Conservation (phyloP, 345 rosid genomes). For the Punica granatum region DNA sequence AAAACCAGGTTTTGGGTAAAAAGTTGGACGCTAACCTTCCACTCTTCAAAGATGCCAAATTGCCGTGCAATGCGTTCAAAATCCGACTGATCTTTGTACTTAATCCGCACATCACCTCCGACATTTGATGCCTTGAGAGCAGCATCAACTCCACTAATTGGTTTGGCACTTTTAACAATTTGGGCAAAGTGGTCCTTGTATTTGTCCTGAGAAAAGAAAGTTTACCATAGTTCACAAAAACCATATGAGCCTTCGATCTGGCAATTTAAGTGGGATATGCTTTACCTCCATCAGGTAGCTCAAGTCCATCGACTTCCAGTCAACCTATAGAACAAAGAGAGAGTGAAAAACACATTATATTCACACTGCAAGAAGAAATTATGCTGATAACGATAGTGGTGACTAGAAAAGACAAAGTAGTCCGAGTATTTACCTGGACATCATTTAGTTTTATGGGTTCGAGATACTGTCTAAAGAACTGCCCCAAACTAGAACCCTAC, state of each 20-base stretch:
- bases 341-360: neutral
- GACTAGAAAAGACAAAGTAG: neutral
- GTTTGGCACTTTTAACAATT: slow-evolving; percentile 60
- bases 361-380: neutral
- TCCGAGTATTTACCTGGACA: slow-evolving; percentile 49
- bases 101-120: slow-evolving; percentile 64
- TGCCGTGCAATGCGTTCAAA: slow-evolving; percentile 71
- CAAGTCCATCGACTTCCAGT: slow-evolving; percentile 85
- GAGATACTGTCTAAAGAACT: slow-evolving; percentile 80
- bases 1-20: neutral
- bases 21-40: slow-evolving; percentile 61
- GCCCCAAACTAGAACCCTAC: slow-evolving; percentile 98
- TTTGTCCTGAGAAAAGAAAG: slow-evolving; percentile 46
- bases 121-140: slow-evolving; percentile 54
- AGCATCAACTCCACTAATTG: slow-evolving; percentile 59
- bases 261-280: neutral
- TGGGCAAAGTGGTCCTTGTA: slow-evolving; percentile 51
- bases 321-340: slow-evolving; percentile 44
- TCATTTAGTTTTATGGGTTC: slow-evolving; percentile 90
- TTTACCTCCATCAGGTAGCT: slow-evolving; percentile 84
- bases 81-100: slow-evolving; percentile 60
- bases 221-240: slow-evolving; percentile 4
- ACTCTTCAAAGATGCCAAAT: slow-evolving; percentile 90
- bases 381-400: neutral
- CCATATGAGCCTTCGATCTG: neutral